Evolutionary conservation across 225 moss, liverwort and hornwort genomes (phyloP).

Genomic region (Pseudisothecium myosuroides): DNA sequence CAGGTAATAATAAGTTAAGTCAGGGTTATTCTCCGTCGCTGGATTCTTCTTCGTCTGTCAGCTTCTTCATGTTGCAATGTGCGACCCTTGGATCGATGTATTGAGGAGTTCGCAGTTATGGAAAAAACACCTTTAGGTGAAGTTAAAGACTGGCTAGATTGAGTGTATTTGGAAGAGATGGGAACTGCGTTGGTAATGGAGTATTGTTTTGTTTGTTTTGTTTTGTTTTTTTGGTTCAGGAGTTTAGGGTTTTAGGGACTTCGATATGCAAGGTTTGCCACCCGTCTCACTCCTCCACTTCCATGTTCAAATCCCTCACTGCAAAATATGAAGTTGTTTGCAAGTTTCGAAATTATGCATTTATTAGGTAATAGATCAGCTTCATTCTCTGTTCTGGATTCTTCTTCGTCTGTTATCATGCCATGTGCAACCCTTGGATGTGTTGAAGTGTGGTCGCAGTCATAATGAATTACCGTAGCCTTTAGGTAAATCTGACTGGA

Average conservation of each 20-base stretch:
- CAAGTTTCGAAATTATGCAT: not conserved
- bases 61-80: not conserved
- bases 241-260: not conserved
- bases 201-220: not conserved
- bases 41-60: not conserved
- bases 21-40: not conserved
- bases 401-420: not conserved
- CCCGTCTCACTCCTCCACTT: not conserved
- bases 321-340: too few relatives aligned
- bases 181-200: not conserved
- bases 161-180: not conserved
- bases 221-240: not conserved
- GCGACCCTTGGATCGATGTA: not conserved
- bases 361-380: not conserved
- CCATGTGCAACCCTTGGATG: not conserved
- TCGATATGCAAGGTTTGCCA: not conserved
- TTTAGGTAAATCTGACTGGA: not conserved
- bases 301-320: not conserved
- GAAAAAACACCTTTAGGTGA: not conserved
- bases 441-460: not conserved
- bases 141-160: not conserved
- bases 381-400: too few relatives aligned
- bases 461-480: too few relatives aligned
- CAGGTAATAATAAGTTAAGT: too few relatives aligned
- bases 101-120: not conserved